A percentile compares a stretch with the other conserved stretches of the same genome.
Conservation (phyloP, 2,329 filamentous ascomycete species). For the Pyrenochaeta sp. region DNA sequence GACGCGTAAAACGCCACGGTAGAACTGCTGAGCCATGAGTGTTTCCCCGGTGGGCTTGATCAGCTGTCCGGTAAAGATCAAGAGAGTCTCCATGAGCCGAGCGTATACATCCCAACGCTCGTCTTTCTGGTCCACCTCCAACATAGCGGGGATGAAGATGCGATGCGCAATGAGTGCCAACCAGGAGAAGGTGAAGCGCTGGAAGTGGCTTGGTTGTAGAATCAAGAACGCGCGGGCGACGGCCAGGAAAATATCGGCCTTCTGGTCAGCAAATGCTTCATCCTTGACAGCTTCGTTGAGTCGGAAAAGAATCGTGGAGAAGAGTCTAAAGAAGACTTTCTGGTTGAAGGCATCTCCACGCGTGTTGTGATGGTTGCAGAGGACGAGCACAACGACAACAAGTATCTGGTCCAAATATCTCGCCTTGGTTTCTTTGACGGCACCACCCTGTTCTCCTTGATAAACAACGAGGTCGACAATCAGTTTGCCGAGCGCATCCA, state of each 20-base stretch:
- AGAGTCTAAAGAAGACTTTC: constrained; percentile 88
- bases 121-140: constrained; percentile 66
- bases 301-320: constrained; percentile 83
- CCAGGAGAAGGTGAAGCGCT: constrained; percentile 88
- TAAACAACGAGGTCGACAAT: constrained; percentile 78
- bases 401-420: constrained; percentile 80
- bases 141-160: constrained; percentile 79
- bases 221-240: constrained; percentile 76
- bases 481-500: constrained; percentile 85
- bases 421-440: constrained; percentile 69
- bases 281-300: constrained; percentile 67
- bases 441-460: constrained; percentile 67
- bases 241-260: constrained; percentile 73
- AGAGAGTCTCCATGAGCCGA: constrained; percentile 74
- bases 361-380: constrained; percentile 85
- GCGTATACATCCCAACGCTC: constrained; percentile 80
- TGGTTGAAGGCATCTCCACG: constrained; percentile 84
- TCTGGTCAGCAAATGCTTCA: constrained; percentile 58
- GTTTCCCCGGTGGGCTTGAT: constrained; percentile 77
- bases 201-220: constrained; percentile 78
- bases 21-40: constrained; percentile 79
- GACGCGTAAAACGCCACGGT: constrained; percentile 83
- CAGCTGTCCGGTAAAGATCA: constrained; percentile 79
- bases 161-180: constrained; percentile 83
- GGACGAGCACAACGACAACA: constrained; percentile 77